Base-by-base conservation (phyloP, 1,139 yeast species). In the Suhomyces wounanorum region DNA sequence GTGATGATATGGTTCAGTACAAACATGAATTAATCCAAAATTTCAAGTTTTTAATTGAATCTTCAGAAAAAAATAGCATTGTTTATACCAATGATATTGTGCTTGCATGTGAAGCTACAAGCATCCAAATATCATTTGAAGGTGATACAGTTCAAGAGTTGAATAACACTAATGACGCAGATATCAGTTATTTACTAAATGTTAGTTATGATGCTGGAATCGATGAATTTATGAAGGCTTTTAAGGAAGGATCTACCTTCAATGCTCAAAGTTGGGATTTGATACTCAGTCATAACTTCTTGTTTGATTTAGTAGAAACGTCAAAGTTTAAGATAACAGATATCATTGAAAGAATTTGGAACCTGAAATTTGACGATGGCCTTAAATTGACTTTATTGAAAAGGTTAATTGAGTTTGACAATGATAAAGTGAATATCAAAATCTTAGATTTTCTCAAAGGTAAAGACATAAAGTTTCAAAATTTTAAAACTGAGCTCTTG, bases 261-360 rank as follows among this genome's bases (percentile, higher is more conserved):
- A 65, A 61, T 28, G 51, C 61, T 10, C 55, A 52, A 1, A 76
- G 80, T 1, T 73, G 79, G 73, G 56, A 56, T 13, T 64, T 69
- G n/a, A 48, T 76, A 2, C 57, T 73, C 16, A 72, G 68, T 48
- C 63, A 65, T 36, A 61, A 64, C 13, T 74, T 75, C 53, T 58
- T 68, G 9, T 40, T 58, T 35, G 61, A 62, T 35, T 14, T 47
- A 1, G 55, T 51, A 18, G 28, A 42, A 3, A 14, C 44, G 6
- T 46, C 50, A 1, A 45, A 17, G 35, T 52, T 75, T 10, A 56
- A 60, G 8, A 51, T 65, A 31, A 49, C 56, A 8, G 63, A 64
- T 3, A 63, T 76, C 45, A 51, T 73, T n/a, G 51, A 53, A 8
- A 59, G 75, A n/a, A 47, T 72, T 10, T 58, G 66, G 56, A 33